Evolutionary conservation across 495 filamentous ascomycete genomes (phyloP).

Genomic region (Neurospora pannonica): DNA sequence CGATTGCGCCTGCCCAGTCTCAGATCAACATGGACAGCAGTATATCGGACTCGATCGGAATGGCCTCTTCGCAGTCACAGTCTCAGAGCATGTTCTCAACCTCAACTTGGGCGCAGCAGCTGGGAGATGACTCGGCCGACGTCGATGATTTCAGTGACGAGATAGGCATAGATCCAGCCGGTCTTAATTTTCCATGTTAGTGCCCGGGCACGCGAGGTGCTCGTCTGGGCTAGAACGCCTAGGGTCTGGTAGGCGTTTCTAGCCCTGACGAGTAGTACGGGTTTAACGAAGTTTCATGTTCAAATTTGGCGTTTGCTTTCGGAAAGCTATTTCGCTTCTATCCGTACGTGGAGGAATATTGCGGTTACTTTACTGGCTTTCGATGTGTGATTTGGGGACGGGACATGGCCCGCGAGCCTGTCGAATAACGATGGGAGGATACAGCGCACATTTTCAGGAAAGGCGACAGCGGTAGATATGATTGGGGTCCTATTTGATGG

Average conservation of each 20-base stretch:
- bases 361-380: not conserved
- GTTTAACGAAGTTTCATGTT: not conserved
- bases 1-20: not conserved
- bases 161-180: conserved; percentile 8
- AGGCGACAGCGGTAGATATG: not conserved
- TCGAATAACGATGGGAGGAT: not conserved
- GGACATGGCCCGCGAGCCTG: not conserved
- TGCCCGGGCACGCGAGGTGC: not conserved
- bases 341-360: not conserved
- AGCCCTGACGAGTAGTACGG: not conserved
- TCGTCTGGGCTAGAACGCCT: not conserved
- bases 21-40: not conserved
- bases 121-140: not conserved
- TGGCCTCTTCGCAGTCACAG: not conserved
- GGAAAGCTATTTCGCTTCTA: not conserved
- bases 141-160: conserved; percentile 1
- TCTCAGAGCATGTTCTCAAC: not conserved
- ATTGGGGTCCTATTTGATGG: not conserved
- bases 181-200: not conserved
- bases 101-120: not conserved
- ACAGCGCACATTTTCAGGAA: not conserved
- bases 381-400: not conserved
- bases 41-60: not conserved
- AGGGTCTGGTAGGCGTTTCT: no score
- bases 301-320: not conserved